phyloP scores from a whole-genome alignment of 1,284 basidiomycete species.

The Malassezia globosa region DNA sequence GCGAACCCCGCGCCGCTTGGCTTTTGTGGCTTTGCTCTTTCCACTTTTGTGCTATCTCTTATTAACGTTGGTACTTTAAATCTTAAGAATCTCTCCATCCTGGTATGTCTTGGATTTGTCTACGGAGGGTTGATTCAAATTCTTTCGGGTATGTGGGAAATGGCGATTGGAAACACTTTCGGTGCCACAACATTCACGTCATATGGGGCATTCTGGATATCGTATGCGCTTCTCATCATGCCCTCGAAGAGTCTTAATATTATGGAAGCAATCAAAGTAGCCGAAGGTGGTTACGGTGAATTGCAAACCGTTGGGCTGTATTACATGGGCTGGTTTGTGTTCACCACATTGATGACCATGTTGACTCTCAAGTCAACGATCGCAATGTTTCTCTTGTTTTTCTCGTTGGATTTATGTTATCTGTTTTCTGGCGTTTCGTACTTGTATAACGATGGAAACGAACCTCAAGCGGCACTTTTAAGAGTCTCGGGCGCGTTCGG shows the following conservation, averaged over 20 bases:
- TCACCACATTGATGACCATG: constrained; percentile 32
- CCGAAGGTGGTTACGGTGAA: constrained; percentile 21
- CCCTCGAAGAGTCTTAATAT: constrained; percentile 30
- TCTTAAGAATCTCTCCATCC: constrained; percentile 29
- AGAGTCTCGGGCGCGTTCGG: constrained; percentile 23
- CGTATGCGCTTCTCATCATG: constrained; percentile 35
- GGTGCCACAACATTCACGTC: constrained; percentile 53
- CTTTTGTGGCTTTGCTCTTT: constrained; percentile 47
- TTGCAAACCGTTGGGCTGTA: constrained; percentile 29
- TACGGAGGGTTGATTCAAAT: constrained; percentile 65
- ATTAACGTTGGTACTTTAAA: constrained; percentile 42
- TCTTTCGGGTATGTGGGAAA: constrained; percentile 55
- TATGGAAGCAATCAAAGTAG: constrained; percentile 15
- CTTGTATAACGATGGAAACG: constrained; percentile 22
- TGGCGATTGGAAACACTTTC: constrained; percentile 60
- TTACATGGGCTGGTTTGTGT: constrained; percentile 39
- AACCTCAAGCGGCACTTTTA: neutral
- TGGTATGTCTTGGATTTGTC: constrained; percentile 34
- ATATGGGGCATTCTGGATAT: constrained; percentile 42
- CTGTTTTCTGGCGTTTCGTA: constrained; percentile 45
- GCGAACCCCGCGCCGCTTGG: constrained; percentile 54
- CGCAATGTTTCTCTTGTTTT: constrained; percentile 55
- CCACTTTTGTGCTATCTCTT: constrained; percentile 53
- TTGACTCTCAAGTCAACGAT: constrained; percentile 32
- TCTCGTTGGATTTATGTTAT: constrained; percentile 57